Conservation (phyloP, 2,329 filamentous ascomycete species). For the Niveomyces coronatus region DNA sequence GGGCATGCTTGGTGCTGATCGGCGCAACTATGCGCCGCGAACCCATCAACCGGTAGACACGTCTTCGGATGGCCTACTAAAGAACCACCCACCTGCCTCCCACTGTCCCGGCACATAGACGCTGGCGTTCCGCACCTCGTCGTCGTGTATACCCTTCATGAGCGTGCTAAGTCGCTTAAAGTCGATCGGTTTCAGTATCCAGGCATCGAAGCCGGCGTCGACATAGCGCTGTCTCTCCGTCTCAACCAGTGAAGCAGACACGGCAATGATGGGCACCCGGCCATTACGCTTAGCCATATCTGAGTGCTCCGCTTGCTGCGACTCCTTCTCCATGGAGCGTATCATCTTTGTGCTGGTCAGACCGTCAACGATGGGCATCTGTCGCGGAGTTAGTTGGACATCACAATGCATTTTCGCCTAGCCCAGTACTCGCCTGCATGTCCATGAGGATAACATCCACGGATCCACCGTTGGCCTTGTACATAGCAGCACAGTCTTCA, state of each 20-base stretch:
- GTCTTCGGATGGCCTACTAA: constrained; percentile 4
- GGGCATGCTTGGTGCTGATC: no score
- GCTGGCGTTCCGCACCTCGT: constrained; percentile 45
- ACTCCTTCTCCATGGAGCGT: constrained; percentile 54
- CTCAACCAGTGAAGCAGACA: constrained; percentile 74
- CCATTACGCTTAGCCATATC: constrained; percentile 47
- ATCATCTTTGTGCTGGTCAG: constrained; percentile 77
- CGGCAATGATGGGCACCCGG: constrained; percentile 72
- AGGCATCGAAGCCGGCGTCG: constrained; percentile 74
- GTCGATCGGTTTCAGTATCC: constrained; percentile 83
- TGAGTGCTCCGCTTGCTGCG: constrained; percentile 41
- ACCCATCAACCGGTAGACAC: background rate
- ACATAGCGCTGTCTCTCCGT: constrained; percentile 58
- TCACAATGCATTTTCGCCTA: no score
- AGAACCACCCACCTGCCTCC: constrained; percentile 83
- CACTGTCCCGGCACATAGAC: constrained; percentile 63
- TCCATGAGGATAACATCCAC: constrained; percentile 87
- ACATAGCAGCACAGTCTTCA: constrained; percentile 68
- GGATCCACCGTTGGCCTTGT: constrained; percentile 47
- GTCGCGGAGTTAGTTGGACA: no score
- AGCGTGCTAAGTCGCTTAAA: constrained; percentile 64
- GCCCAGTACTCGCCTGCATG: constrained; percentile 59
- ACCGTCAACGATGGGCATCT: constrained; percentile 93
- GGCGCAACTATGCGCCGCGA: background rate
- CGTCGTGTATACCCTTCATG: constrained; percentile 57